Percentiles rank a stretch among this genome's conserved stretches.
These are phyloP conservation scores for Harrya chromipes DNA, from an alignment of 768 basidiomycete genomes.

Conservation along the genomic window DNA sequence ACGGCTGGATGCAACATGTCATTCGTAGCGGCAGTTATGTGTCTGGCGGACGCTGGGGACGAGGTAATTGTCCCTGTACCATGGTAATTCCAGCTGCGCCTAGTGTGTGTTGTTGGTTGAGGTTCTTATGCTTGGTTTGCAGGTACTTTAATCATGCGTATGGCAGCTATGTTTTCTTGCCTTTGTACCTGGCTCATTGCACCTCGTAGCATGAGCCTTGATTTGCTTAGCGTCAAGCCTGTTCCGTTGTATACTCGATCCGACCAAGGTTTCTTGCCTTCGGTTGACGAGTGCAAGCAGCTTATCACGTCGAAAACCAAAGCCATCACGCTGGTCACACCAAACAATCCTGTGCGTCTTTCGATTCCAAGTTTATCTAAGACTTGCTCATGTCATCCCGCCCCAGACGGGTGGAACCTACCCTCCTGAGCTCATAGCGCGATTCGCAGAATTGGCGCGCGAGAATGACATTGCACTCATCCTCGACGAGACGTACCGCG, in stretches of 20 bases:
- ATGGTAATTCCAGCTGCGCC: conserved; percentile 41
- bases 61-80: conserved; percentile 73
- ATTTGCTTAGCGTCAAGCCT: conserved; percentile 57
- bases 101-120: not conserved
- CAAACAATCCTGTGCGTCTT: conserved; percentile 65
- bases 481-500: conserved; percentile 88
- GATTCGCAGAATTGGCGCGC: conserved; percentile 59
- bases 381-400: not conserved
- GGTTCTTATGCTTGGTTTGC: not conserved
- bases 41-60: conserved; percentile 64
- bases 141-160: conserved; percentile 72
- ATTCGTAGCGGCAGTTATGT: conserved; percentile 60
- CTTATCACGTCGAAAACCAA: conserved; percentile 58
- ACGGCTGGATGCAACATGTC: conserved; percentile 75
- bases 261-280: conserved; percentile 58
- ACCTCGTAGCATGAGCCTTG: conserved; percentile 59
- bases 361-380: not conserved
- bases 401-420: conserved; percentile 69
- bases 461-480: conserved; percentile 59
- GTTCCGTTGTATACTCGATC: conserved; percentile 52
- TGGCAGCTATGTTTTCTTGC: not conserved
- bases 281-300: conserved; percentile 42
- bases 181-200: not conserved
- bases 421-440: conserved; percentile 48
- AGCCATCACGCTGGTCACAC: conserved; percentile 73